These are phyloP conservation scores for Heterobasidion parviporum DNA, from an alignment of 1,284 basidiomycete species.

Conservation along the genomic window DNA sequence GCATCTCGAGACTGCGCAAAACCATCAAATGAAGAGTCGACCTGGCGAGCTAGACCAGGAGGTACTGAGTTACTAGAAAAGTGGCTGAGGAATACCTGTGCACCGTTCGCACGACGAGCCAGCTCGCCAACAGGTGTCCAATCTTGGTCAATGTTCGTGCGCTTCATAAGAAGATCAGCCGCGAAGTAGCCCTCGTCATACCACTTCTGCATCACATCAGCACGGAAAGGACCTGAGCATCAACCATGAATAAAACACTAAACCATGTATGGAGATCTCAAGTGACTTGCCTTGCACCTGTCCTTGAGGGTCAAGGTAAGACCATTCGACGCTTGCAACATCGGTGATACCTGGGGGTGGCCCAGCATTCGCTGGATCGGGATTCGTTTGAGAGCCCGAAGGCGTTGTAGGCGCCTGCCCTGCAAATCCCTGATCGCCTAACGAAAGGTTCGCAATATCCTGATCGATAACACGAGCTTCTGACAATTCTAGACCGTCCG, in stretches of 20 bases:
- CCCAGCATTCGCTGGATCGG: constrained; percentile 14
- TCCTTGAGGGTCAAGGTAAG: constrained; percentile 86
- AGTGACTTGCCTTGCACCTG: constrained; percentile 70
- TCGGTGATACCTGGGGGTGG: constrained; percentile 46
- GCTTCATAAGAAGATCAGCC: constrained; percentile 79
- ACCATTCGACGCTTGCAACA: constrained; percentile 77
- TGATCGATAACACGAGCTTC: not conserved
- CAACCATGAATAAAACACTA: too few species aligned
- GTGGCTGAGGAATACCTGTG: constrained; percentile 58
- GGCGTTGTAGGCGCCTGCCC: not conserved
- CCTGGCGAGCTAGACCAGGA: constrained; percentile 44
- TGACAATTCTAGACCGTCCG: too few species aligned
- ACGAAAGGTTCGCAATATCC: not conserved
- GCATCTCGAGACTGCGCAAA: constrained; percentile 26
- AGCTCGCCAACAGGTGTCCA: constrained; percentile 62
- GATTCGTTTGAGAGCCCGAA: not conserved
- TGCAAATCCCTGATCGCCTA: not conserved
- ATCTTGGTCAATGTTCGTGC: constrained; percentile 55
- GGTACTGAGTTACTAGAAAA: constrained; percentile 28
- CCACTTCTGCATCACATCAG: constrained; percentile 95
- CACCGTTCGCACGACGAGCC: constrained; percentile 37
- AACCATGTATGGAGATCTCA: not conserved
- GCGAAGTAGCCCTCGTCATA: constrained; percentile 88
- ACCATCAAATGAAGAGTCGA: constrained; percentile 34
- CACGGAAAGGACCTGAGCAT: constrained; percentile 78